Evolutionary conservation across 129 eudicot species (phyloP).

Genomic region (Silybum marianum): DNA sequence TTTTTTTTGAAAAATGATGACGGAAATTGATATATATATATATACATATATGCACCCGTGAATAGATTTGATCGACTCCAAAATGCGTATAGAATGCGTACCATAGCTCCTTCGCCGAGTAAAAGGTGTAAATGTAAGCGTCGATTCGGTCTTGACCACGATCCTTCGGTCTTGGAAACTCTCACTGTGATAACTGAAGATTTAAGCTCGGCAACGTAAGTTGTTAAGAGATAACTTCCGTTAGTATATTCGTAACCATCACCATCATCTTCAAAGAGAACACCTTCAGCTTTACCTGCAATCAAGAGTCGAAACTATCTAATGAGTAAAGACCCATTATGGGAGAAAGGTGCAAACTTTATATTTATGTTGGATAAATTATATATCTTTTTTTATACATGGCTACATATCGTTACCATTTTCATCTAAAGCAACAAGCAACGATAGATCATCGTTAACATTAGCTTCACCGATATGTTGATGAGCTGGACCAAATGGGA

Average conservation of each 20-base stretch:
- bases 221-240: conserved; percentile 72
- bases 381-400: neutral
- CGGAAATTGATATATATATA: too few relatives aligned
- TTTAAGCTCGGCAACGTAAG: conserved; percentile 71
- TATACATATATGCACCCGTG: too few relatives aligned
- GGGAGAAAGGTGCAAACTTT: neutral
- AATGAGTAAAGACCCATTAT: neutral
- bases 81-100: conserved; percentile 24
- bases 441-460: conserved; percentile 65
- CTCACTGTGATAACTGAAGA: conserved; percentile 63
- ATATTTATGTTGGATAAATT: neutral
- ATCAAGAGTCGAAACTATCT: conserved; percentile 6
- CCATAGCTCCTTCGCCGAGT: conserved; percentile 87
- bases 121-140: conserved; percentile 67
- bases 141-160: conserved; percentile 77
- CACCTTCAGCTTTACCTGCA: conserved; percentile 90
- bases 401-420: conserved; percentile 47
- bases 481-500: conserved; percentile 70
- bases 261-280: conserved; percentile 93
- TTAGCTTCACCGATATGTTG: conserved; percentile 85
- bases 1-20: neutral
- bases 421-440: conserved; percentile 86
- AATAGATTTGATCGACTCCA: too few relatives aligned
- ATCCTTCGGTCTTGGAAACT: conserved; percentile 73
- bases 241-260: conserved; percentile 80